Conservation (phyloP, 2,329 filamentous ascomycete genomes). For the Aspergillus quadricinctus region DNA sequence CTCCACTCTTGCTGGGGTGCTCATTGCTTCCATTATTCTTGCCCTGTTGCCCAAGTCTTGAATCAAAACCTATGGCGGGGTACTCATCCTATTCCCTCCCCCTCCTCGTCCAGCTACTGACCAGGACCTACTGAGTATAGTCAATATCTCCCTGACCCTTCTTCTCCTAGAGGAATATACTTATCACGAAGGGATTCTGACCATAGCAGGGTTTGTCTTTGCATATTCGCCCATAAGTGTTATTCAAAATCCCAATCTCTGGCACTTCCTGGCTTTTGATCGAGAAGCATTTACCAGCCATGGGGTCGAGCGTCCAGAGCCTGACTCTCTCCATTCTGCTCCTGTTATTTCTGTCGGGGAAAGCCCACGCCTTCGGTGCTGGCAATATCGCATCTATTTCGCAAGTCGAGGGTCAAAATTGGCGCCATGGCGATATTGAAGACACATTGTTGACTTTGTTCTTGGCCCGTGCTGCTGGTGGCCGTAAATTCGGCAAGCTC, state of each 20-base stretch:
- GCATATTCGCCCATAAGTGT: neutral
- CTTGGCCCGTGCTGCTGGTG: constrained; percentile 59
- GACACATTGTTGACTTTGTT: constrained; percentile 75
- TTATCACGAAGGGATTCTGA: neutral
- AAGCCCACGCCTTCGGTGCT: constrained; percentile 74
- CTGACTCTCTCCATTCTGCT: constrained; percentile 42
- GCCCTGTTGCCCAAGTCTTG: neutral
- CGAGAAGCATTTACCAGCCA: constrained; percentile 4
- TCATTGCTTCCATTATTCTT: neutral
- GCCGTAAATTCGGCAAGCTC: constrained; percentile 84
- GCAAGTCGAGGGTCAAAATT: constrained; percentile 79
- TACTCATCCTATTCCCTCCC: neutral
- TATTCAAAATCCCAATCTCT: neutral
- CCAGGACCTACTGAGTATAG: neutral
- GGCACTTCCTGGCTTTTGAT: neutral
- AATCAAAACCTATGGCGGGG: neutral
- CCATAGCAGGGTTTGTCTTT: neutral
- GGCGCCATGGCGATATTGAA: constrained; percentile 89
- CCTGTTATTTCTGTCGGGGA: constrained; percentile 63
- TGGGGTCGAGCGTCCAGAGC: constrained; percentile 18
- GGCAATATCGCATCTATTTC: constrained; percentile 82
- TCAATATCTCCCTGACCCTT: neutral
- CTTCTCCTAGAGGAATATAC: neutral
- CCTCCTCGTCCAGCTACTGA: neutral
- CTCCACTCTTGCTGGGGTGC: neutral